Evolutionary conservation across 495 filamentous ascomycete genomes (phyloP), one percentile per base, ranked within the genome.

Genomic region (Annulohypoxylon maeteangense): DNA sequence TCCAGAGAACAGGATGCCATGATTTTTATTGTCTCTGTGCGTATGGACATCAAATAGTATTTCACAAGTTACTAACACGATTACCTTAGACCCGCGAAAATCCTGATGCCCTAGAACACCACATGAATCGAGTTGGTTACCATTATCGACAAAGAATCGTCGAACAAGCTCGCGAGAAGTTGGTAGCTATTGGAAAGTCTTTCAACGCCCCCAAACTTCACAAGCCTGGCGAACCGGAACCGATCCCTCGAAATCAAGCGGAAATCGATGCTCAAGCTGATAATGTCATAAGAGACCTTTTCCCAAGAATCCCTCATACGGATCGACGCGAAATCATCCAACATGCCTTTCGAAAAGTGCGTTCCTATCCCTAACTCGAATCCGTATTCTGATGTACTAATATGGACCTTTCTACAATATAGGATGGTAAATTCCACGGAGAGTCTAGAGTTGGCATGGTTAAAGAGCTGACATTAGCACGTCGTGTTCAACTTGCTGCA

Each of bases 311-410:
- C 66, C 94, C 94, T 0, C 82, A 91, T 45, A 85, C 86, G 34
- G 93, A 96, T 78, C 80, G 93, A n/a, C 83, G 89, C 59, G 81
- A 88, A 71, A 93, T 98, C 55, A 88, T 97, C 42, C 83, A 87
- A 31, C 92, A 89, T 66, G 88, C 94, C n/a, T 98, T 96, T 78
- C 87, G 92, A 78, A 91, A 93, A 87, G 93, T 94, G 67, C 38
- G 82, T 75, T 2, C 23, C 20, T 23, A 2, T 45, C 29, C 59
- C 36, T n/a, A n/a, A n/a, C 31, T 11, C 6, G 4, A 22, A 48
- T 2, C 8, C 11, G 48, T 65, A 29, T 34, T 10, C 8, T n/a
- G 12, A 51, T 36, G n/a, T 48, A 34, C 7, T 29, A 14, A 40
- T 40, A 57, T 47, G 71, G 42, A 75, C 32, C 27, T 25, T 14